Evolutionary conservation across 805 yeast genomes (phyloP), one percentile per base, ranked within the genome.

Genomic region (Kodamaea restingae): DNA sequence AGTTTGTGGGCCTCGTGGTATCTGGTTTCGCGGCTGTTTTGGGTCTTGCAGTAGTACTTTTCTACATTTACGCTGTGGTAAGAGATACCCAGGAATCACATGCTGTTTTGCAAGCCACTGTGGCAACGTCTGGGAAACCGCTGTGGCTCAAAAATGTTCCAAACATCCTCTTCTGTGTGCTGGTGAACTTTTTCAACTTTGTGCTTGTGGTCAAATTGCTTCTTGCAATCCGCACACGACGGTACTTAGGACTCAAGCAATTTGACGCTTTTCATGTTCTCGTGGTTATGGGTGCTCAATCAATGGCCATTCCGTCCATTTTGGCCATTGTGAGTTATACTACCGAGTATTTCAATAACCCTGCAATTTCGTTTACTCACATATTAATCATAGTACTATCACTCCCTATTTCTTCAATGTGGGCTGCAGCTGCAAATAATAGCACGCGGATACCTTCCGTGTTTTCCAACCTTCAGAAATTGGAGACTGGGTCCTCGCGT

Each of bases 241-340:
- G 88, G 39, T 75, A 65, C 45, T 58, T 90, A 36, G 98, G 98
- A 0, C 65, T 88, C 43, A 78, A 73, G 53, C 95, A 87, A 55
- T 87, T 90, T 53, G 90, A 83, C 45, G 79, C 85, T 18, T 77
- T 85, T 56, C 96, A 88, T 56, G 78, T 88, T 25, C 61, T 93
- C 32, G 62, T 87, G 42, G 82, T 90, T 39, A 86, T 86, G 91
- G 67, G 87, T 0, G 62, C 78, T 10, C 98, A 93, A 59, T 80
- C 95, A 0, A 75, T 90, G 72, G 58, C 88, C 7, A 63, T 87
- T 14, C 97, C 98, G 2, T 76, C 93, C 0, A 59, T 81, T 8
- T 50, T 91, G 36, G 75, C 83, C 22, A 70, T 88, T 33, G 52
- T 80, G 24, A 75, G 81, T 15, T 75, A 73, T 40, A 59, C 17